Base-by-base conservation (phyloP, 2,329 filamentous ascomycete genomes). In the Dendrostoma leiphaemia region DNA sequence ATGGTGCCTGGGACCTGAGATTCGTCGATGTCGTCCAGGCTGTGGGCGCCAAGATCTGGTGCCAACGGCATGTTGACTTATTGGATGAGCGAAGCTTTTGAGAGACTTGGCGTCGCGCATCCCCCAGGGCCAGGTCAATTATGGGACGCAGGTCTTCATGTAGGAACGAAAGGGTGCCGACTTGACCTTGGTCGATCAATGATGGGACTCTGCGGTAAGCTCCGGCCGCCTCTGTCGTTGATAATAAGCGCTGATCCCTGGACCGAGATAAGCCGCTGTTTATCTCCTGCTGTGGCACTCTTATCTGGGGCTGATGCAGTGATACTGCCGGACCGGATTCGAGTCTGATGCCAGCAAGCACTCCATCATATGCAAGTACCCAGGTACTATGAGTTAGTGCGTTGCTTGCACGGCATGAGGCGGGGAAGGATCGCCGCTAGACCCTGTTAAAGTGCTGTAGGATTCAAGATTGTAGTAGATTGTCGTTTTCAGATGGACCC, bases 1-100 rank as follows among this genome's bases (percentile, higher is more conserved):
- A 68, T 63, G 3, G 66, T 69, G 19, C 67, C 67, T 1, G 67
- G 67, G 19, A 66, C 57, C n/a, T 60, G 52, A 3, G 62, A 65
- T 35, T 66, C 64, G 50, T 59, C 53, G 10, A 57, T 57, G 23
- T 51, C 49, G 17, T 38, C 56, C n/a, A 49, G 38, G 31, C 28
- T 38, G 23, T 44, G 45, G 31, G 32, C 47, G 6, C 40, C 48
- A 13, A 43, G 34, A 10, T 44, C 34, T n/a, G 24, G 35, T 34
- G 44, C 29, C 6, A 51, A 31, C 3, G 44, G 43, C 53, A 56
- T 56, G 19, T n/a, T 28, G 29, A 17, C 28, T 26, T 6, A 6
- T 45, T 2, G 7, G 4, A 21, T 24, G 13, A 9, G 2, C 4
- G 38, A n/a, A 1, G 2, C 2, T 10, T 9, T 10, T 17, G 34